phyloP scores from a whole-genome alignment of 2,329 filamentous ascomycete species.

The Fusarium citri region DNA sequence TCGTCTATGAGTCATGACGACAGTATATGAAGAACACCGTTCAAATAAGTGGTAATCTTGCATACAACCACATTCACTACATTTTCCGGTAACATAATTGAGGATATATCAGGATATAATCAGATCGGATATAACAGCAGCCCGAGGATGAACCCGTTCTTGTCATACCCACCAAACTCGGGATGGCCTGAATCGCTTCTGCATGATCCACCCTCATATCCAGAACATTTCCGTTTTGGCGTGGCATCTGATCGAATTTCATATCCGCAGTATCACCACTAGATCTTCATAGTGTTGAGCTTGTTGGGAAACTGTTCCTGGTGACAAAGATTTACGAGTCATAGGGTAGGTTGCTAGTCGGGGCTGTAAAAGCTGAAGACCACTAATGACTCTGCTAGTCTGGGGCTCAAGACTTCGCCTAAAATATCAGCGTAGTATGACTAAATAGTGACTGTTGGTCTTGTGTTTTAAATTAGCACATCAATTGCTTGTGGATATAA shows the following conservation, averaged over 20 bases:
- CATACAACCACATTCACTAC: not conserved
- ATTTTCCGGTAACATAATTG: not conserved
- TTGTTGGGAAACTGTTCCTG: not conserved
- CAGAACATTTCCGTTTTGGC: conserved; percentile 18
- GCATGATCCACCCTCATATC: conserved; percentile 21
- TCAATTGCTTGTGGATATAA: not conserved
- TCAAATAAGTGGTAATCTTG: not conserved
- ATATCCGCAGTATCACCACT: conserved; percentile 28
- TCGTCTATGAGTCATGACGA: conserved; percentile 39
- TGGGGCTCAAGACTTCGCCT: not conserved
- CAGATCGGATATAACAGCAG: not conserved
- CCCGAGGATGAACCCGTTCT: not conserved
- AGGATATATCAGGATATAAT: not conserved
- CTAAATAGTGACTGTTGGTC: not conserved
- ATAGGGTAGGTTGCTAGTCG: conserved; percentile 8
- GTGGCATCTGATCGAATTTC: conserved; percentile 4
- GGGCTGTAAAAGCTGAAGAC: not conserved
- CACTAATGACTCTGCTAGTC: conserved; percentile 8
- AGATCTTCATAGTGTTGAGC: conserved; percentile 19
- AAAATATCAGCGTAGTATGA: not conserved
- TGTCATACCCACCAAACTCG: not conserved
- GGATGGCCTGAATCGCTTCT: not conserved
- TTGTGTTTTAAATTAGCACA: not conserved
- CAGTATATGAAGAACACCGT: not conserved
- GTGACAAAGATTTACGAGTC: not conserved